A percentile compares a stretch with the other conserved stretches of the same genome.
Evolutionary conservation across 2,329 filamentous ascomycete genomes (phyloP).

Genomic region (Aspergillus quadrilineatus): DNA sequence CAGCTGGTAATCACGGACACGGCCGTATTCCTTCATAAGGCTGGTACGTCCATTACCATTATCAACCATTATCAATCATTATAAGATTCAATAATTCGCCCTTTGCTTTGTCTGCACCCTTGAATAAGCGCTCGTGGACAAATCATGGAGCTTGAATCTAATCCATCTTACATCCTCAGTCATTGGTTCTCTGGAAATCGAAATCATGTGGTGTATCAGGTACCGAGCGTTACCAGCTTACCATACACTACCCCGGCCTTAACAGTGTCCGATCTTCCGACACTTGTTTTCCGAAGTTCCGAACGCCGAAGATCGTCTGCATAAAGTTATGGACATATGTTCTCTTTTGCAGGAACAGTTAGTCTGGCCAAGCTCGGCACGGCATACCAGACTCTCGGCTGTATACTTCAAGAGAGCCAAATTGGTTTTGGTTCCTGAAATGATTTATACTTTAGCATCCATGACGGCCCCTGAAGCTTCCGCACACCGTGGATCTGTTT

Average conservation of each 20-base stretch:
- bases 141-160: too few species aligned
- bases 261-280: neutral
- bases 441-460: too few species aligned
- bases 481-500: neutral
- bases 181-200: neutral
- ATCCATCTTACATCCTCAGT: too few species aligned
- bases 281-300: neutral
- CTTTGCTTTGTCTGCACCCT: neutral
- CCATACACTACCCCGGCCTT: neutral
- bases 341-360: neutral
- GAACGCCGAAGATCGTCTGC: neutral
- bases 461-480: too few species aligned
- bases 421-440: neutral
- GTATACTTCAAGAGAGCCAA: too few species aligned
- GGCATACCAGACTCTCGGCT: neutral
- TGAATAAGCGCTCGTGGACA: too few species aligned
- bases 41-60: neutral
- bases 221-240: neutral
- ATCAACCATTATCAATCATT: neutral
- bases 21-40: neutral
- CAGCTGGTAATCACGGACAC: neutral
- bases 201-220: neutral
- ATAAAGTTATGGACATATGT: neutral
- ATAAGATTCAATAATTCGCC: neutral
- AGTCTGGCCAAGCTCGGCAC: neutral